Percentiles rank a stretch among this genome's conserved stretches.
Conservation (phyloP, 768 basidiomycete genomes). For the Lactarius tabidus region DNA sequence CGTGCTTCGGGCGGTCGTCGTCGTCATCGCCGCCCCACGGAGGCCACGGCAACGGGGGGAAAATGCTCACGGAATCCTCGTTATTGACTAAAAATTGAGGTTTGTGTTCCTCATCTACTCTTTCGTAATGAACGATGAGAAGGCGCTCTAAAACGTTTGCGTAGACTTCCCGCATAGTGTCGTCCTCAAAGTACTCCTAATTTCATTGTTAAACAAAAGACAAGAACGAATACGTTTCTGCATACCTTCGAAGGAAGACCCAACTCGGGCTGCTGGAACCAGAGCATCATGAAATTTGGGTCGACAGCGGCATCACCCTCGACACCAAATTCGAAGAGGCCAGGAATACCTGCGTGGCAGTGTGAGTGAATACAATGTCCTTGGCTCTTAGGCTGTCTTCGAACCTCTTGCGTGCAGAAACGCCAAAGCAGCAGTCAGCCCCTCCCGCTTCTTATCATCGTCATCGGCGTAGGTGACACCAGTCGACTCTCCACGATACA, state of each 20-base stretch:
- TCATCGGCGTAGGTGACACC: slow-evolving; percentile 31
- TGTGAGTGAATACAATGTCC: slow-evolving; percentile 4
- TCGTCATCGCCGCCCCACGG: slow-evolving; percentile 70
- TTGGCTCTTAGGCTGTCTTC: background rate
- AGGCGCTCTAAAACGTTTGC: slow-evolving; percentile 62
- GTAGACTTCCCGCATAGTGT: slow-evolving; percentile 65
- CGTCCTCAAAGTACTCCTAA: slow-evolving; percentile 88
- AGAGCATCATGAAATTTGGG: slow-evolving; percentile 79
- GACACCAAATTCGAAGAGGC: slow-evolving; percentile 74
- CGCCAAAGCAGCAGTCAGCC: slow-evolving; percentile 77
- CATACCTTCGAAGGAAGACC: slow-evolving; percentile 84
- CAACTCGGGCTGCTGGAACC: slow-evolving; percentile 77
- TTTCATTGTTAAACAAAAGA: slow-evolving; percentile 8
- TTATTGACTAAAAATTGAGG: slow-evolving; percentile 26
- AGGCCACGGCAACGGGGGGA: slow-evolving; percentile 85
- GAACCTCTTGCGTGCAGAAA: slow-evolving; percentile 84
- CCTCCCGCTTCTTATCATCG: slow-evolving; percentile 38
- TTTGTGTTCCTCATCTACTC: slow-evolving; percentile 38
- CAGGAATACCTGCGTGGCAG: slow-evolving; percentile 56
- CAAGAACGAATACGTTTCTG: background rate
- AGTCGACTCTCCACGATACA: slow-evolving; percentile 54
- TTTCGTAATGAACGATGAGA: slow-evolving; percentile 53
- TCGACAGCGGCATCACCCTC: slow-evolving; percentile 87
- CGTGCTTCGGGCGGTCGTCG: slow-evolving; percentile 43
- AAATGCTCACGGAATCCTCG: slow-evolving; percentile 44